A percentile compares a stretch with the other conserved stretches of the same genome.
These are phyloP conservation scores for Phytophthora colocasiae DNA, from an alignment of 352 stramenopile genomes.

Conservation along the genomic window DNA sequence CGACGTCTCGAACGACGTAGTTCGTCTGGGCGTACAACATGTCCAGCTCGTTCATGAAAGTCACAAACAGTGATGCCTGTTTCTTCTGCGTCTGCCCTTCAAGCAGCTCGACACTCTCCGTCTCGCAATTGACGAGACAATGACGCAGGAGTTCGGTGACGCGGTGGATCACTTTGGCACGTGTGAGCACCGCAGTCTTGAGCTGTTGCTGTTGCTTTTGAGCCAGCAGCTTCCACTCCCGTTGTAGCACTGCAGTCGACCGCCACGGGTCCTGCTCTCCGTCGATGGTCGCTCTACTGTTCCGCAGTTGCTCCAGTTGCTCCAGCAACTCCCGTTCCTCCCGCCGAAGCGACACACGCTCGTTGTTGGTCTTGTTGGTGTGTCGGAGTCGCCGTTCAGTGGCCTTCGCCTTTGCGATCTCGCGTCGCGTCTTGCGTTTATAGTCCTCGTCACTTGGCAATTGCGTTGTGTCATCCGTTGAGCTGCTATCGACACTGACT, in stretches of 20 bases:
- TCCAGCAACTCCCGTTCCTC: slow-evolving; percentile 13
- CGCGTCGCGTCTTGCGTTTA: background rate
- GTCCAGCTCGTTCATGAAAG: slow-evolving; percentile 20
- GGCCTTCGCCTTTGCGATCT: background rate
- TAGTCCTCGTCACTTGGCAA: background rate
- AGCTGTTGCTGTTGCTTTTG: slow-evolving; percentile 17
- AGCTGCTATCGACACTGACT: too few relatives aligned
- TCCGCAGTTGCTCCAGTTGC: slow-evolving; percentile 1
- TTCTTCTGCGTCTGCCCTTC: background rate
- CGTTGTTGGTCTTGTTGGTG: slow-evolving; percentile 16
- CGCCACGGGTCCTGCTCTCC: slow-evolving; percentile 12
- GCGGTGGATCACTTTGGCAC: slow-evolving; percentile 10
- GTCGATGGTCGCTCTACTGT: background rate
- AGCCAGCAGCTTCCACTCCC: slow-evolving; percentile 10
- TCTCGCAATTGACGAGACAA: background rate
- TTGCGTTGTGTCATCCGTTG: too few relatives aligned
- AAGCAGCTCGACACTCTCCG: background rate
- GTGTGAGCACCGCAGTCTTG: background rate
- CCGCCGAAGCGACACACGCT: slow-evolving; percentile 6
- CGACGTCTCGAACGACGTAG: slow-evolving; percentile 5
- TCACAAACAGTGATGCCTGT: slow-evolving; percentile 9
- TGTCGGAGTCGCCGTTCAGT: slow-evolving; percentile 4
- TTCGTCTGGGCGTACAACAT: slow-evolving; percentile 19
- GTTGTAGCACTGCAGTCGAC: slow-evolving; percentile 10
- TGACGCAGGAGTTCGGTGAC: slow-evolving; percentile 9